Evolutionary conservation across 305 asterid genomes (phyloP), one percentile per base, ranked within the genome.

Genomic region (Fraxinus albicans): DNA sequence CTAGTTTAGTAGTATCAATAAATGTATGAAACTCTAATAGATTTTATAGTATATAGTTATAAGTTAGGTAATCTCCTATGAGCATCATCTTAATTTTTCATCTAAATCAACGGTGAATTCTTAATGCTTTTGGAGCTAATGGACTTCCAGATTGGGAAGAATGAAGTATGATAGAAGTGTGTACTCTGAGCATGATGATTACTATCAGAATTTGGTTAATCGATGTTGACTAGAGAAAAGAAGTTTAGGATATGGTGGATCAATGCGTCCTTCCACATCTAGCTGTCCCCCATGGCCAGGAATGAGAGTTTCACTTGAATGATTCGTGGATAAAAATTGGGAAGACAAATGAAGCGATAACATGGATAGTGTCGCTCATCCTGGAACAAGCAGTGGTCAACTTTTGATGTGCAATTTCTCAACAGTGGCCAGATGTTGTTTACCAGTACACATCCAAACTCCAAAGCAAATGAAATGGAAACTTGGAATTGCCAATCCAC

Each of bases 371-470:
- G 33, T 65, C 36, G 12, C 34, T 65, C 73, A 65, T 65, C 73
- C 73, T 65, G 73, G 73, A 8, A 65, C 34, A 65, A n/a, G 67
- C 67, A n/a, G 67, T n/a, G 73, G 36, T 65, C 67, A n/a, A 55
- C 67, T 55, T 55, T n/a, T n/a, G 67, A 55, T 55, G 4, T 65
- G 31, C 34, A 65, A 65, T 27, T 65, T 65, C 67, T 17, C 27
- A 19, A 55, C 67, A n/a, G 27, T 55, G 27, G 67, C 67, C 67
- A 6, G 27, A 55, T 55, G 21, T 55, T 55, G 67, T 55, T 55
- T 55, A 55, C 67, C 67, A 55, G 27, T 55, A 19, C 23, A 55
- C 67, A 55, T 55, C 67, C 25, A 55, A 55, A 55, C 21, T 15
- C 21, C 23, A 15, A 50, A 50, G 67, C 9, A 6, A 55, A 55